These are phyloP conservation scores for Yamadazyma paraphyllophila DNA, from an alignment of 805 yeast species.

Conservation along the genomic window DNA sequence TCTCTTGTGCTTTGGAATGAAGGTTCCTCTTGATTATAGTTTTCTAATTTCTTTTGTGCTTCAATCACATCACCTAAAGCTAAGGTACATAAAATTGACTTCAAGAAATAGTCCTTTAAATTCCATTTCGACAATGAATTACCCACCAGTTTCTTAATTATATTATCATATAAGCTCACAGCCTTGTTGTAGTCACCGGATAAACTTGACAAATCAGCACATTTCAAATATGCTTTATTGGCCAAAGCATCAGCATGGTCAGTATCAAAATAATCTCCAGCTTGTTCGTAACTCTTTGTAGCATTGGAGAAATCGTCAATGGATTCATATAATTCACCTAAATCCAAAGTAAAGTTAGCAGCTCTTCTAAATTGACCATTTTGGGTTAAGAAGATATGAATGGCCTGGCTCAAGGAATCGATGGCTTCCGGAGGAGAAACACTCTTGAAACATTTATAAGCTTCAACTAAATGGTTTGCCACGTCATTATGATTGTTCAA, in stretches of 20 bases:
- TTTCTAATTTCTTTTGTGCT: constrained; percentile 68
- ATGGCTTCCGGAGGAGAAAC: constrained; percentile 78
- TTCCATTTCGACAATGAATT: constrained; percentile 85
- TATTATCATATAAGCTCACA: constrained; percentile 68
- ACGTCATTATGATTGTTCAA: constrained; percentile 86
- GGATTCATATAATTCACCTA: constrained; percentile 82
- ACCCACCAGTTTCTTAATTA: constrained; percentile 72
- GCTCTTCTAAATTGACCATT: constrained; percentile 96
- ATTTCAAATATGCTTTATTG: constrained; percentile 81
- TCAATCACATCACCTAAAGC: constrained; percentile 87
- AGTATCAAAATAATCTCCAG: constrained; percentile 93
- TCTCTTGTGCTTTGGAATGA: constrained; percentile 76
- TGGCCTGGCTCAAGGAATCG: constrained; percentile 69
- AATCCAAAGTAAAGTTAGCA: constrained; percentile 88
- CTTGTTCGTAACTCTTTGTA: constrained; percentile 75
- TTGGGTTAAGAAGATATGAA: constrained; percentile 72
- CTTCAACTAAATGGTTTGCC: constrained; percentile 85
- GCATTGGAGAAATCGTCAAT: constrained; percentile 69
- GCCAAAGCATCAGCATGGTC: constrained; percentile 92
- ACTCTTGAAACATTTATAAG: constrained; percentile 79
- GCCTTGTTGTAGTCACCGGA: constrained; percentile 73
- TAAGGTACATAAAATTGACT: constrained; percentile 76
- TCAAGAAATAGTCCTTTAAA: constrained; percentile 85
- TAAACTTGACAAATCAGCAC: constrained; percentile 81
- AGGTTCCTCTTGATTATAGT: constrained; percentile 69